A percentile compares a stretch with the other conserved stretches of the same genome.
phyloP scores from a whole-genome alignment of 768 basidiomycete genomes.

The Tulasnella sp. region DNA sequence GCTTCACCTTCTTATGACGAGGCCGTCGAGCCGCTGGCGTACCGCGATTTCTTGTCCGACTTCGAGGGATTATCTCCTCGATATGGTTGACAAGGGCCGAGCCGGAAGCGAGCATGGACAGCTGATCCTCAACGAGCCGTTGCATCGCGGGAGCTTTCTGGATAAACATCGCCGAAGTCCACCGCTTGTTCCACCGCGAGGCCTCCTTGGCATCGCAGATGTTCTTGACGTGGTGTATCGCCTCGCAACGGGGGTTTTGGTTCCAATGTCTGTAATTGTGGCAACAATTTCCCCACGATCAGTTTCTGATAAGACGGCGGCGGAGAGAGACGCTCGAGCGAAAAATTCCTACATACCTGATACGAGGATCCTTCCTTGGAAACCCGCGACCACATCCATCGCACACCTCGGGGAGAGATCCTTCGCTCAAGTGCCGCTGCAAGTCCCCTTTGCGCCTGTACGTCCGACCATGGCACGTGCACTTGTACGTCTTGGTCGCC shows the following conservation, averaged over 20 bases:
- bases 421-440: not conserved
- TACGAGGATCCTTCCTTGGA: constrained; percentile 2
- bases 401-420: not conserved
- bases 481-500: not conserved
- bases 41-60: not conserved
- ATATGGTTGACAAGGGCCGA: not conserved
- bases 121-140: not conserved
- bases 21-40: not conserved
- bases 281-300: not conserved
- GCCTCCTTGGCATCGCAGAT: not conserved
- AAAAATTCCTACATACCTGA: no score
- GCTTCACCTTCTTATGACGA: not conserved
- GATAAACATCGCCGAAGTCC: not conserved
- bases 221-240: not conserved
- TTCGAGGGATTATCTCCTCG: not conserved
- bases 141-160: not conserved
- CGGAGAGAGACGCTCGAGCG: no score
- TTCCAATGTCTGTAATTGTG: not conserved
- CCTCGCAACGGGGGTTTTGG: not conserved
- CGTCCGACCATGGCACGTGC: constrained; percentile 6
- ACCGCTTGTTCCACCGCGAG: not conserved
- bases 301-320: not conserved
- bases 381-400: not conserved
- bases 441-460: constrained; percentile 16
- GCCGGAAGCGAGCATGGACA: not conserved